A percentile compares a stretch with the other conserved stretches of the same genome.
These are phyloP conservation scores for Wickerhamiella kurtzmanii DNA, from an alignment of 805 yeast species.

Conservation along the genomic window DNA sequence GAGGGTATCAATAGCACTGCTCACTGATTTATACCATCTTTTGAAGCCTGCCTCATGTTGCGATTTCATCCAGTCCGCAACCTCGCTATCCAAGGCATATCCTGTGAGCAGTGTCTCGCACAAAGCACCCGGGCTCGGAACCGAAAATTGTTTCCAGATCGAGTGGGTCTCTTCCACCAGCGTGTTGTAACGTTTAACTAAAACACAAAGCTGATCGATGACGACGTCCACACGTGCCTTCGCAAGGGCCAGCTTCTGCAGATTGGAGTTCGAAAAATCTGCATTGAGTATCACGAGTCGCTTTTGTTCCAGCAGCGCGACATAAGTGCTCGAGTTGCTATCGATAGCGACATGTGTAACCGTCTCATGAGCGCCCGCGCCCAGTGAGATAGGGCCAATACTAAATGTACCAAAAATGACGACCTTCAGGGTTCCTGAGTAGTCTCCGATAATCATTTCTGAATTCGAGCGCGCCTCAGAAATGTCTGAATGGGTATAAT, in stretches of 20 bases:
- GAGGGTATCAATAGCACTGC: conserved; percentile 6
- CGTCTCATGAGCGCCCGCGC: conserved; percentile 7
- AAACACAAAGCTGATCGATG: not conserved
- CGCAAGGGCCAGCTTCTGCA: not conserved
- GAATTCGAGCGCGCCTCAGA: not conserved
- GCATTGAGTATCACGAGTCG: conserved; percentile 1
- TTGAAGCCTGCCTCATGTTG: conserved; percentile 20
- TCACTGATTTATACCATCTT: conserved; percentile 15
- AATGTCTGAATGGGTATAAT: not conserved
- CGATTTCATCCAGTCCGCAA: conserved; percentile 14
- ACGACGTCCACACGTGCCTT: not conserved
- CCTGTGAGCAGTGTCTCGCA: conserved; percentile 2
- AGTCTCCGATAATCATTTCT: conserved; percentile 5
- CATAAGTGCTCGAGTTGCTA: not conserved
- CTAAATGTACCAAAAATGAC: conserved; percentile 29
- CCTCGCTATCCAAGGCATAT: not conserved
- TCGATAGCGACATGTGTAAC: conserved; percentile 6
- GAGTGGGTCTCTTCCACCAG: not conserved
- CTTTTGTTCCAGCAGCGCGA: not conserved
- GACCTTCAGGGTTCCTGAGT: conserved; percentile 20
- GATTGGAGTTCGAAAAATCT: not conserved
- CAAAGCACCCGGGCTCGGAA: not conserved
- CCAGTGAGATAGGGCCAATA: conserved; percentile 25
- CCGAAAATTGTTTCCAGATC: not conserved
- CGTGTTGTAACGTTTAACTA: not conserved